These are phyloP conservation scores for Syncephalis plumigaleata DNA, from an alignment of 371 early-diverging fungal genomes.

Conservation along the genomic window DNA sequence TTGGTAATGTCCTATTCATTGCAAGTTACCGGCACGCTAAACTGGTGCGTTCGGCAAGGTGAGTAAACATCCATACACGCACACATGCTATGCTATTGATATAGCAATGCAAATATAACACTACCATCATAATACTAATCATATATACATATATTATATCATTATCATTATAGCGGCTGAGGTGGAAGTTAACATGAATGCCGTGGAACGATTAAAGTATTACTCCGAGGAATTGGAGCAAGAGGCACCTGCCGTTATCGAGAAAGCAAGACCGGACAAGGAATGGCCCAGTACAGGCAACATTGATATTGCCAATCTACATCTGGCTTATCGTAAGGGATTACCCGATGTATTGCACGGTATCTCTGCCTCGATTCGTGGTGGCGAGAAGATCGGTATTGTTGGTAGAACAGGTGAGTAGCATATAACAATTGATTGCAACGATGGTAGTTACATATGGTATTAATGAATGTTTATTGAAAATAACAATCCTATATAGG, in stretches of 20 bases:
- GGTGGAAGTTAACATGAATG: constrained; percentile 30
- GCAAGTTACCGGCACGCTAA: constrained; percentile 17
- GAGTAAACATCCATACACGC: no score
- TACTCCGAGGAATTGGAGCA: constrained; percentile 32
- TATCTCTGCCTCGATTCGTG: constrained; percentile 14
- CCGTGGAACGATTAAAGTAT: constrained; percentile 28
- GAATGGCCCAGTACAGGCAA: constrained; percentile 40
- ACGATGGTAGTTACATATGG: no score
- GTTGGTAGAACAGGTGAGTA: constrained; percentile 41
- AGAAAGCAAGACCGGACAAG: constrained; percentile 12
- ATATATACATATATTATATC: no score
- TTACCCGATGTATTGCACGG: constrained; percentile 46
- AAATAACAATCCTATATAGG: constrained; percentile 41
- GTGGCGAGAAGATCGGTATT: constrained; percentile 21
- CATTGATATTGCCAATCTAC: constrained; percentile 24
- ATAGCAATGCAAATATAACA: no score
- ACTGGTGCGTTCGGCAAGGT: constrained; percentile 20
- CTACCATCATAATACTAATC: no score
- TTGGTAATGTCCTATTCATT: constrained; percentile 16
- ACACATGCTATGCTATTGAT: no score
- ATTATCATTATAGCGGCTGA: constrained; percentile 20
- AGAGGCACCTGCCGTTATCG: constrained; percentile 20
- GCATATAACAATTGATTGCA: constrained; percentile 66
- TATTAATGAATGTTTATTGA: no score
- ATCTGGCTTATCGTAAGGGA: constrained; percentile 27